Evolutionary conservation across 2,329 filamentous ascomycete genomes (phyloP).

Genomic region (Epichloe elymi): DNA sequence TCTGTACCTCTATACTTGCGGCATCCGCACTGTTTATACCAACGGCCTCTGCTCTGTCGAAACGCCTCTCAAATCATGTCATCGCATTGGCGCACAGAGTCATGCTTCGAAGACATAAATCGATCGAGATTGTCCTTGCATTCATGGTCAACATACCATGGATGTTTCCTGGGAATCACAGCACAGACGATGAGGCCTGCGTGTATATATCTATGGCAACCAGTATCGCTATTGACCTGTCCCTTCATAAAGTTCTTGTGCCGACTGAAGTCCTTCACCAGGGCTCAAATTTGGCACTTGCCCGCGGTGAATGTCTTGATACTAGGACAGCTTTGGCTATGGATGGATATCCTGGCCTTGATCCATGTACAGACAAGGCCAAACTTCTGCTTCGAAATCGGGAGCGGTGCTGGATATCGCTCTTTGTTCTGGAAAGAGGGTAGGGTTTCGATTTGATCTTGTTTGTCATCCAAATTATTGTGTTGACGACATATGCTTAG

Average conservation of each 20-base stretch:
- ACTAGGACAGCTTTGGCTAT: constrained; percentile 50
- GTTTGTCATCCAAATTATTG: too few species aligned
- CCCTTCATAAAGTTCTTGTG: constrained; percentile 57
- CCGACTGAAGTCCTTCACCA: constrained; percentile 35
- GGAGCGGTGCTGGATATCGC: constrained; percentile 56
- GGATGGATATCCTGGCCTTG: constrained; percentile 54
- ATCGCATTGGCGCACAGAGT: constrained; percentile 49
- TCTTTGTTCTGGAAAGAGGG: constrained; percentile 62
- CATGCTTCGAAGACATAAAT: constrained; percentile 48
- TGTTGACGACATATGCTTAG: constrained; percentile 12
- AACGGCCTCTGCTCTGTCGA: constrained; percentile 49
- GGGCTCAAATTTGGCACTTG: constrained; percentile 32
- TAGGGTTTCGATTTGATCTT: constrained; percentile 15
- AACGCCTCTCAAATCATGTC: constrained; percentile 50
- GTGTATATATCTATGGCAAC: constrained; percentile 57
- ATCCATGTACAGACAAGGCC: constrained; percentile 46
- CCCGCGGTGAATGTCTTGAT: constrained; percentile 56
- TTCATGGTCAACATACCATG: constrained; percentile 68
- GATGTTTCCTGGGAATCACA: constrained; percentile 56
- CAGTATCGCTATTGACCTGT: constrained; percentile 53
- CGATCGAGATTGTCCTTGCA: constrained; percentile 60
- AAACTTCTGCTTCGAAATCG: constrained; percentile 48
- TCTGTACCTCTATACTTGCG: constrained; percentile 59
- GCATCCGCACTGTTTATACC: constrained; percentile 56
- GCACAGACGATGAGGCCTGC: constrained; percentile 60